Evolutionary conservation across 208 protist genomes (phyloP), one percentile per base, ranked within the genome.

Genomic region (Leishmania aethiopica): DNA sequence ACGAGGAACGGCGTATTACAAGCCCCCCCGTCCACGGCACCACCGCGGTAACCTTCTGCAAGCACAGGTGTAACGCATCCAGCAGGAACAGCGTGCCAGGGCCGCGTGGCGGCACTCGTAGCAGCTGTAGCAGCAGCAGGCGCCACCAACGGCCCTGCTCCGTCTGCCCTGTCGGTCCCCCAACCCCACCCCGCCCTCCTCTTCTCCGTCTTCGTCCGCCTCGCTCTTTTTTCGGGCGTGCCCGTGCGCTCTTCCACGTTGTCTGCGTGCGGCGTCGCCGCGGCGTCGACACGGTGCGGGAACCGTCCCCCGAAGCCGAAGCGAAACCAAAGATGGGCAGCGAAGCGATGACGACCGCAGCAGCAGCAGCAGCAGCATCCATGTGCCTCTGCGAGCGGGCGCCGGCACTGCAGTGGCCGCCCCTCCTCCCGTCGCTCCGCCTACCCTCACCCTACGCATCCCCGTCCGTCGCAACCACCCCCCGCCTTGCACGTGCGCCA

Each of bases 1-100:
- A 28, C 25, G 22, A 32, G 11, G 45, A 74, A 74, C 6, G 25
- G 28, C 8, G 47, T 45, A 17, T 19, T 2, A 5, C 45, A 42
- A 22, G 22, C 69, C 0, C 37, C 66, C 32, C 35, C 6, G 47
- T 7, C 8, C 51, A 49, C 66, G 35, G 42, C 19, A 66, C 3
- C 10, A 51, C 51, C 45, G 17, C 55, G 37, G 11, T 40, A 1
- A 53, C 11, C 28, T 45, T 64, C 51, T 71, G 19, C 79, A 45
- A n/a, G 79, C 35, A 51, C 69, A 69, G 71, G 71, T 82, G 69
- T 10, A 62, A 51, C 69, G 45, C 19, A 32, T 62, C 25, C 79
- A 72, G 70, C 71, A 71, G 70, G 79, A 77, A 40, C 79, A 71
- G 49, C 53, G 72, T 32, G 66, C 40, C 7, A 22, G 32, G 8